Conservation (phyloP, 306 rosid species). For the Cicer cuneatum region DNA sequence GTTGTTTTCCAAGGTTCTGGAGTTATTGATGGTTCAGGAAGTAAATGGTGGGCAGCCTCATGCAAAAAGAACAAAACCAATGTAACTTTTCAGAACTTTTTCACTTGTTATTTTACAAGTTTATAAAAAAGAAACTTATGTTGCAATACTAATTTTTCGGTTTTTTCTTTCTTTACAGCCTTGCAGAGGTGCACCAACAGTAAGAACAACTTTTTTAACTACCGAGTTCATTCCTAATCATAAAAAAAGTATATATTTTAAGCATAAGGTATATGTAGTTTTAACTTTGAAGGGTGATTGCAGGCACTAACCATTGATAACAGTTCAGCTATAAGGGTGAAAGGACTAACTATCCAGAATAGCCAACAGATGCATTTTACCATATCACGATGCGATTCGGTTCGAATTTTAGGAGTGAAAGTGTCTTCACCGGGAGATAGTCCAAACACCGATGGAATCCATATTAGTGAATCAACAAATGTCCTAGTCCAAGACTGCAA, state of each 20-base stretch:
- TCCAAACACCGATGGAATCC: constrained; percentile 97
- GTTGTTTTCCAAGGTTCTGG: constrained; percentile 85
- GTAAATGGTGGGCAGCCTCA: constrained; percentile 99
- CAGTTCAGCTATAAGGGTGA: constrained; percentile 72
- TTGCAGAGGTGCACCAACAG: constrained; percentile 94
- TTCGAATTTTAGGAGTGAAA: constrained; percentile 65
- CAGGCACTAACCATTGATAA: constrained; percentile 93
- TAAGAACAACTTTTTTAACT: constrained; percentile 56
- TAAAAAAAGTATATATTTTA: not conserved
- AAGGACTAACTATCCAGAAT: constrained; percentile 83
- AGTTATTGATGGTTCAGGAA: constrained; percentile 92
- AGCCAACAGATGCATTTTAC: constrained; percentile 93
- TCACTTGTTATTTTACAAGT: constrained; percentile 10
- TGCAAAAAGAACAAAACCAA: constrained; percentile 92
- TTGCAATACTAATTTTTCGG: constrained; percentile 20
- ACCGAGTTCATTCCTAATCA: no score
- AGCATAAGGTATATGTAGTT: constrained; percentile 27
- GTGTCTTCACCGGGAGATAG: constrained; percentile 88
- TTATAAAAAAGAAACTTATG: constrained; percentile 23
- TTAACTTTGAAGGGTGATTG: constrained; percentile 43
- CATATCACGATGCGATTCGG: constrained; percentile 70
- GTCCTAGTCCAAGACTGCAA: constrained; percentile 78
- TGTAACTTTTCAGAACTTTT: constrained; percentile 51
- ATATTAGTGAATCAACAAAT: constrained; percentile 85
- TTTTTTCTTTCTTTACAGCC: constrained; percentile 62